Evolutionary conservation across 2,329 filamentous ascomycete genomes (phyloP), one percentile per base, ranked within the genome.

Genomic region (Phaeosphaeria sp.): DNA sequence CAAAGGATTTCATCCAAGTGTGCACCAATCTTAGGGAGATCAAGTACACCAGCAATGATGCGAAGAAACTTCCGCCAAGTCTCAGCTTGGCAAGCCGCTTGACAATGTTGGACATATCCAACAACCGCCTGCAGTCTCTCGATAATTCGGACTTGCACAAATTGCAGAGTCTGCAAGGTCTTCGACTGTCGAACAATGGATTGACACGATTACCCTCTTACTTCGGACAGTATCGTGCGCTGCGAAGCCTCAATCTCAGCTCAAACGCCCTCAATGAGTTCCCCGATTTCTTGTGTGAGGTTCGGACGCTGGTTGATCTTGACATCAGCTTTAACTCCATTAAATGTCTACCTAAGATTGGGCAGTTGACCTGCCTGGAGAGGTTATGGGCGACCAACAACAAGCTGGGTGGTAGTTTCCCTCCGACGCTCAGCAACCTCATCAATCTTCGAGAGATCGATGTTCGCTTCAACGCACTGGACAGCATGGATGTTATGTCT

Each of bases 291-390:
- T 82, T 99, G 21, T 94, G 92, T 76, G 85, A 92, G 22, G 81
- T 99, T 20, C 87, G 87, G 64, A 93, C 90, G 44, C 80, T 99
- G 46, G 91, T 97, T 13, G 94, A 99, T 73, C 85, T 99, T 42
- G 95, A 99, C 71, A 87, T 99, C 72, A 98, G 94, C 75, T 99
- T 99, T 85, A 99, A 99, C 74, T 87, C 89, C 42, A 97, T 99
- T 61, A 86, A 86, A 11, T 85, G 82, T 53, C 80, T 99, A 7
- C 93, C 93, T 0, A 88, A 89, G 62, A 91, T 99, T 64, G 92
- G 93, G 6, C 87, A 88, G 54, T 79, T 99, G 56, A 87, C 84
- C 56, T 91, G 89, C 54, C 80, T 99, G 39, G 95, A 98, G 77
- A 89, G 93, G 63, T 85, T 99, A 27, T 92, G 95, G 80, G 94